Evolutionary conservation across 129 eudicot species (phyloP).

Genomic region (Lactuca sativa): DNA sequence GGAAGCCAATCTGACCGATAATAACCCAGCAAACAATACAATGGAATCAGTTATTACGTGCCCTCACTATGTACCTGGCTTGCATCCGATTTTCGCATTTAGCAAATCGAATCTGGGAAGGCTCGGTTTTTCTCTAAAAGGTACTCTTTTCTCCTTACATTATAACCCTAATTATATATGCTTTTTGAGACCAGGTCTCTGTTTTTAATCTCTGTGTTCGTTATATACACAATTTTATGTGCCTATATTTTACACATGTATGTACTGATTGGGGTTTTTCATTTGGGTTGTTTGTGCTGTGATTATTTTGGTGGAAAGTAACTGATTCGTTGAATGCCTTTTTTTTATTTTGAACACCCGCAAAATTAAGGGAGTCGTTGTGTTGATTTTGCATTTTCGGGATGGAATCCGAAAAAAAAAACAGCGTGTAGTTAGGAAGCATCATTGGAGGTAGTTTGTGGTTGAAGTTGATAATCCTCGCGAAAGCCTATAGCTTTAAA

Average conservation of each 20-base stretch:
- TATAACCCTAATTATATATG: constrained; percentile 3
- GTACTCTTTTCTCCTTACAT: constrained; percentile 1
- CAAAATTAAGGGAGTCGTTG: background rate
- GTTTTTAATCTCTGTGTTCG: background rate
- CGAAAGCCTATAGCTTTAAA: too few relatives aligned
- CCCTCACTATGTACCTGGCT: constrained; percentile 1
- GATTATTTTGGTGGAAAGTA: background rate
- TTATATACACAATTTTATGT: background rate
- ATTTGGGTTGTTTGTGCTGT: background rate
- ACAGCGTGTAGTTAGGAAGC: too few relatives aligned
- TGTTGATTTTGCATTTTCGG: too few relatives aligned
- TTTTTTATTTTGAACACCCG: background rate
- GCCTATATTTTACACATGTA: background rate
- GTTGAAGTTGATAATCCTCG: too few relatives aligned
- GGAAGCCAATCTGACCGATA: background rate
- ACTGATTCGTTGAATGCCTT: too few relatives aligned
- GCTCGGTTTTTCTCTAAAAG: background rate
- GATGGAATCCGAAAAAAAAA: too few relatives aligned
- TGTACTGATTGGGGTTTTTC: background rate
- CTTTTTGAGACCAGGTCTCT: constrained; percentile 4
- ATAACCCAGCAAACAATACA: background rate
- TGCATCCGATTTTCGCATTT: constrained; percentile 3
- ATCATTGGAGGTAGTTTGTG: too few relatives aligned
- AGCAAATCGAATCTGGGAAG: constrained; percentile 7
- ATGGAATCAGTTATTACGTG: constrained; percentile 12